phyloP scores from a whole-genome alignment of 768 basidiomycete genomes.

The Panaeolus cyanescens region DNA sequence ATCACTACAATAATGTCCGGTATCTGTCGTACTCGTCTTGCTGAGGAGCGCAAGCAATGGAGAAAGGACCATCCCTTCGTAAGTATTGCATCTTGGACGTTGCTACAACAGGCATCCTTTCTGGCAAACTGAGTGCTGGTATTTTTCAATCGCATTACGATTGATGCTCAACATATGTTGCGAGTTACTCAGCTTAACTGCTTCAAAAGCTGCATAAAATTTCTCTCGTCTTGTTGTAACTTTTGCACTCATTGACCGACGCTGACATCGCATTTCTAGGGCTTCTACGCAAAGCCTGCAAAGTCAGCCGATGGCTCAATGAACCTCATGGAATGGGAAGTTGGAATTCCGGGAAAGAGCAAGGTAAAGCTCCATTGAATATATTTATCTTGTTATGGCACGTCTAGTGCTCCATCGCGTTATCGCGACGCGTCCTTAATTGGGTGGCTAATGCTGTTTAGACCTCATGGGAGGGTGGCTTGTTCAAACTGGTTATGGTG shows the following conservation, averaged over 20 bases:
- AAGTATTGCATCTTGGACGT: conserved; percentile 33
- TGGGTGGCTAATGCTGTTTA: conserved; percentile 29
- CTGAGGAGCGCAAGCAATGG: conserved; percentile 99
- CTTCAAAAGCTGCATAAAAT: neutral
- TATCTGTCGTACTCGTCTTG: conserved; percentile 89
- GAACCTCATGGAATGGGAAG: conserved; percentile 98
- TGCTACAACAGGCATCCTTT: neutral
- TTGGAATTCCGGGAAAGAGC: conserved; percentile 94
- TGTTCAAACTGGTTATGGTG: conserved; percentile 90
- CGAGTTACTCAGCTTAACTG: neutral
- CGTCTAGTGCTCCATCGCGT: conserved; percentile 8
- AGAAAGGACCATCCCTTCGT: conserved; percentile 98
- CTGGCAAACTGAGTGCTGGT: neutral
- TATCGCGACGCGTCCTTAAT: conserved; percentile 8
- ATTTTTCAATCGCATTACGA: neutral
- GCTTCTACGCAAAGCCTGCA: conserved; percentile 93
- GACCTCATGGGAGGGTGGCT: conserved; percentile 98
- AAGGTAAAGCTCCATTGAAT: conserved; percentile 55
- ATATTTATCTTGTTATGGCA: conserved; percentile 11
- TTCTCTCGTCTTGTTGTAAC: no score
- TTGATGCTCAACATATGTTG: neutral
- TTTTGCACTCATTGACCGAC: neutral
- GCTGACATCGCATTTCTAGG: conserved; percentile 46
- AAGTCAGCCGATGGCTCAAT: conserved; percentile 92
- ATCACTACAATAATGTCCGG: conserved; percentile 65